Base-by-base conservation (phyloP, 2,329 filamentous ascomycete genomes). In the Furcasterigmium sp. region DNA sequence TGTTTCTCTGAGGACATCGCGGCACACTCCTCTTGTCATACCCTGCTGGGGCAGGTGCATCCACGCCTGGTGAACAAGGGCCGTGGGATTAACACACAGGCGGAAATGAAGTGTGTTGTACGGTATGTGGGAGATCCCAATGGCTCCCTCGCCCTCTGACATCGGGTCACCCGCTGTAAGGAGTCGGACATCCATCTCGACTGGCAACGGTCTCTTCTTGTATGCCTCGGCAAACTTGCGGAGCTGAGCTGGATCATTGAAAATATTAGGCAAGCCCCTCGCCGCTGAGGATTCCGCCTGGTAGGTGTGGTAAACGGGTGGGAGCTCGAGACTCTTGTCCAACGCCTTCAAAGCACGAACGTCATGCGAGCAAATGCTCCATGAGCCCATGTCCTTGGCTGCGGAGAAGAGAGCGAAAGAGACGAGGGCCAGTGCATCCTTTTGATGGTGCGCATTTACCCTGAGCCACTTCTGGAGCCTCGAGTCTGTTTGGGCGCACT, bases 51-150 rank as follows among this genome's bases (percentile, higher is more conserved):
- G 48, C 8, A 56, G 43, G 29, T 53, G 41, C 5, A 48, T 30
- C 20, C 37, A 17, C 0, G 51, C 52, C 13, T 47, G 41, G 14
- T 56, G 54, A 13, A 45, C 28, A 1, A 56, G 46, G 2, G 47
- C 26, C 13, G 43, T 15, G 1, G 52, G 41, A 5, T 54, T 49
- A 19, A 55, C 3, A 5, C 21, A 38, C 21, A 56, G 19, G 2
- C 48, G 46, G 20, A 53, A 29, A 6, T 29, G 8, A 3, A 43
- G 30, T 5, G 21, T 20, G 2, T 26, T 18, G 19, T 38, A 35
- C 4, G 39, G 35, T 5, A 39, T 4, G 8, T n/a, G n/a, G n/a
- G n/a, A n/a, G n/a, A n/a, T n/a, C n/a, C n/a, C n/a, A n/a, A n/a
- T n/a, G n/a, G n/a, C n/a, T n/a, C n/a, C n/a, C n/a, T n/a, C n/a